phyloP scores from a whole-genome alignment of 225 moss, liverwort and hornwort species.

The Thuidium tamariscinum region DNA sequence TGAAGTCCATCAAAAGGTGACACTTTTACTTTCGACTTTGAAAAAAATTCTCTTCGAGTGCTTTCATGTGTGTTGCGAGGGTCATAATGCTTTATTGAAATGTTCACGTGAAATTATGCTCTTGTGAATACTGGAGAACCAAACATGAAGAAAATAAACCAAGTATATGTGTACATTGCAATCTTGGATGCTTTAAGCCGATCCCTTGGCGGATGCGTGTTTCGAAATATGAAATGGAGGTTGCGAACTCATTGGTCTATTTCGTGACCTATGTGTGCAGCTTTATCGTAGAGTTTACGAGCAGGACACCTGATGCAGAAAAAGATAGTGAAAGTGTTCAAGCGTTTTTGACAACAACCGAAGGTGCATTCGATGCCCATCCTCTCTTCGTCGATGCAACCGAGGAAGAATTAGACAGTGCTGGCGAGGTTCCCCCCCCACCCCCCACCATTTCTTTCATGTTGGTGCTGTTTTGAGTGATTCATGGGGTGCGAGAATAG shows the following conservation, averaged over 20 bases:
- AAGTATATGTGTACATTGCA: not conserved
- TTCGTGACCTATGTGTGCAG: conserved; percentile 32
- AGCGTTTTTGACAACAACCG: conserved; percentile 64
- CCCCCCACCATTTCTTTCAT: not conserved
- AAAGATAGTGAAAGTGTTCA: conserved; percentile 89
- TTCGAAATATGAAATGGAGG: not conserved
- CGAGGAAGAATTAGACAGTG: conserved; percentile 84
- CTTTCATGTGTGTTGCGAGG: not conserved
- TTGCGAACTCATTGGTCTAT: not conserved
- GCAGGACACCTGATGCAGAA: conserved; percentile 69
- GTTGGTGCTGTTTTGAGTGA: not conserved
- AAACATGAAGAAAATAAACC: not conserved
- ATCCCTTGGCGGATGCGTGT: not conserved
- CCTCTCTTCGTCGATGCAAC: conserved; percentile 89
- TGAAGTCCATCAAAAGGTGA: conserved; percentile 87
- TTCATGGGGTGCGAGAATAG: not conserved
- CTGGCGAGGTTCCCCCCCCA: conserved; percentile 68
- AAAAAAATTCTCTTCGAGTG: not conserved
- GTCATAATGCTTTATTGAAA: not conserved
- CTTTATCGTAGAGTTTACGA: conserved; percentile 75
- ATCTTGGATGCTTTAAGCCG: not conserved
- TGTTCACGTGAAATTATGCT: not conserved
- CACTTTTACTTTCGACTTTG: not conserved
- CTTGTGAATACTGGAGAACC: not conserved
- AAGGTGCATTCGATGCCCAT: conserved; percentile 81